These are phyloP conservation scores for Aciculosporium take DNA, from an alignment of 2,329 filamentous ascomycete genomes.

Conservation along the genomic window DNA sequence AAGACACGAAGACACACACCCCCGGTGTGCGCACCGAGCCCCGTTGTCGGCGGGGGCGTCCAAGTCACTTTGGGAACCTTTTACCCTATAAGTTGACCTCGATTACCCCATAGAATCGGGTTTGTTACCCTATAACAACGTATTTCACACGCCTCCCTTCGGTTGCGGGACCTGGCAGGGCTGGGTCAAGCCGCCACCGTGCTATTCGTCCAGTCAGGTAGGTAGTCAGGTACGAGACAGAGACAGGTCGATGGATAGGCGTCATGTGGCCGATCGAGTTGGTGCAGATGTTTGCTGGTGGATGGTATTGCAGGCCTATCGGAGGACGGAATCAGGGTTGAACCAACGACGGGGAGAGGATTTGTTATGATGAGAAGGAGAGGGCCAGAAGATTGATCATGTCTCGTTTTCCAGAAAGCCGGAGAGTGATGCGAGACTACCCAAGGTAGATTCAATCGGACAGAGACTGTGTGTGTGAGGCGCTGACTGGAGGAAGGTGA, in stretches of 20 bases:
- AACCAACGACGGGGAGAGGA: too few relatives aligned
- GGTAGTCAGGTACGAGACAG: neutral
- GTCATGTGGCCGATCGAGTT: neutral
- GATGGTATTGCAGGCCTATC: too few relatives aligned
- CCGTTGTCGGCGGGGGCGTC: neutral
- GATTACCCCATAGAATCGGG: slow-evolving; percentile 9
- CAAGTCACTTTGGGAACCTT: slow-evolving; percentile 4
- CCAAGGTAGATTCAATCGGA: too few relatives aligned
- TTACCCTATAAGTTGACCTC: slow-evolving; percentile 9
- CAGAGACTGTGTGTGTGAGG: too few relatives aligned
- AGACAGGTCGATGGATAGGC: neutral
- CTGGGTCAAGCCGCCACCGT: too few relatives aligned
- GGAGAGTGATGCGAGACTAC: too few relatives aligned
- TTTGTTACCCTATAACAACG: slow-evolving; percentile 19
- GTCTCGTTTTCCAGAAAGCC: too few relatives aligned
- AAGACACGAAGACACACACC: neutral
- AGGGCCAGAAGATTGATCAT: too few relatives aligned
- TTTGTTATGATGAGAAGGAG: too few relatives aligned
- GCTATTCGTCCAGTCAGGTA: neutral
- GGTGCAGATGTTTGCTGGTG: neutral
- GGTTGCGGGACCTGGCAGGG: too few relatives aligned
- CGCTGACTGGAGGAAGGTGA: neutral
- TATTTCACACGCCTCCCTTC: slow-evolving; percentile 12
- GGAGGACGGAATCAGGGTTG: too few relatives aligned
- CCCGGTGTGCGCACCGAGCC: neutral